Evolutionary conservation across 2,329 filamentous ascomycete genomes (phyloP).

Genomic region (Phyllosticta paracitricarpa): DNA sequence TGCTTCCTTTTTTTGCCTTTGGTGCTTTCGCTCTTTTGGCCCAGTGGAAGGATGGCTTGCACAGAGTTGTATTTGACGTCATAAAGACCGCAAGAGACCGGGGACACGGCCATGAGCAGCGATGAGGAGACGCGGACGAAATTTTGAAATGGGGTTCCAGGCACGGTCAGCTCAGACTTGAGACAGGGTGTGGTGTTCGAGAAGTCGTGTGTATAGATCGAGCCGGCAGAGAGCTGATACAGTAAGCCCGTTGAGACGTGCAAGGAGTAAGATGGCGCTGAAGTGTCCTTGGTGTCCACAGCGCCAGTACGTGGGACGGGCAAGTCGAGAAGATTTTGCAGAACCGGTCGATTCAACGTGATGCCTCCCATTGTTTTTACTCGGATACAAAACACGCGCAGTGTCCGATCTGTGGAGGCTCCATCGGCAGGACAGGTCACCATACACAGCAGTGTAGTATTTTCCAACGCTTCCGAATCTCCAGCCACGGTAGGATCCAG

Average conservation of each 20-base stretch:
- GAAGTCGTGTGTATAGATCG: slow-evolving; percentile 54
- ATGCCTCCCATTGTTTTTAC: slow-evolving; percentile 23
- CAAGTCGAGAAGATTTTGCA: slow-evolving; percentile 25
- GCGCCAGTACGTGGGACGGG: slow-evolving; percentile 17
- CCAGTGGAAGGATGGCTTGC: slow-evolving; percentile 32
- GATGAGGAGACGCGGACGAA: slow-evolving; percentile 59
- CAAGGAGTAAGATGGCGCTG: slow-evolving; percentile 39
- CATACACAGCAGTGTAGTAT: slow-evolving; percentile 26
- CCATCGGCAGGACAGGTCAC: slow-evolving; percentile 17
- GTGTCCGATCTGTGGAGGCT: slow-evolving; percentile 10
- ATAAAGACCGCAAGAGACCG: slow-evolving; percentile 44
- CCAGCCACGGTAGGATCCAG: slow-evolving; percentile 22
- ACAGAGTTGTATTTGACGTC: slow-evolving; percentile 56
- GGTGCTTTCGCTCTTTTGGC: slow-evolving; percentile 11
- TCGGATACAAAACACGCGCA: slow-evolving; percentile 22
- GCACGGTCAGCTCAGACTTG: slow-evolving; percentile 41
- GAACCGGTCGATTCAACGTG: slow-evolving; percentile 19
- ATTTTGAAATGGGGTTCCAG: slow-evolving; percentile 44
- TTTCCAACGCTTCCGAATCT: slow-evolving; percentile 23
- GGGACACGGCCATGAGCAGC: slow-evolving; percentile 53
- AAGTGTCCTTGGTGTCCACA: slow-evolving; percentile 4
- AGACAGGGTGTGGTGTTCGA: slow-evolving; percentile 52
- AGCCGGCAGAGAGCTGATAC: slow-evolving; percentile 46
- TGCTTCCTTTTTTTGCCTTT: slow-evolving; percentile 31
- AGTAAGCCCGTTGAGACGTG: slow-evolving; percentile 56